Base-by-base conservation (phyloP, 1,284 basidiomycete genomes). In the Apiotrichum sp. region DNA sequence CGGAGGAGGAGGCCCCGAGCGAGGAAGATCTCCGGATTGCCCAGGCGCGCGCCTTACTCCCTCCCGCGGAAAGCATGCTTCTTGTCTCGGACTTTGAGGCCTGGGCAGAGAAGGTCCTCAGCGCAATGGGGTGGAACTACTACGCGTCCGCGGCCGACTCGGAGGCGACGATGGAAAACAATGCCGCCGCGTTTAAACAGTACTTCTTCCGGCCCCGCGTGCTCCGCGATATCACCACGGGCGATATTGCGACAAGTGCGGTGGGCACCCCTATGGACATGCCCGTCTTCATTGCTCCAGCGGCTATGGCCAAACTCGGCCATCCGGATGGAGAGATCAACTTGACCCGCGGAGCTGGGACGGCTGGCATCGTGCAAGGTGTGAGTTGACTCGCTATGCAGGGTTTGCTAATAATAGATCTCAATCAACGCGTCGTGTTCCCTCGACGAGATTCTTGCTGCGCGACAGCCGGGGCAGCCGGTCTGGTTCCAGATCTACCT, bases 271-370 rank as follows among this genome's bases (percentile, higher is more conserved):
- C 80, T 52, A 85, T 85, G 31, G 80, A 83, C 2, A 82, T 92
- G 58, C 91, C 90, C 0, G 78, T 93, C 14, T 93, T 92, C 74
- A 88, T 91, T 47, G 85, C 84, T 46, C 89, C 87, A 11, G 88
- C 80, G 0, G 92, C 90, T 4, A 84, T 93, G 62, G 91, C 90
- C 14, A 87, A 87, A 66, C 80, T 95, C 3, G 91, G 90, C 1
- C 92, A 96, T 69, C 92, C 91, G 2, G 77, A 84, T 77, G 91
- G 91, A 13, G 92, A 96, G 76, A 79, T 82, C 44, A 93, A 93
- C 73, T 84, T 95, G 57, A 88, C 88, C 2, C 80, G 79, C 47
- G 92, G 86, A 2, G 85, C 86, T 6, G 83, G 81, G 14, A 78
- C 80, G 48, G 81, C 83, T 2, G 82, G 83, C 31, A 86, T 93